phyloP scores from a whole-genome alignment of 148 eudicot species.

The Amaranthus hypochondriacus region DNA sequence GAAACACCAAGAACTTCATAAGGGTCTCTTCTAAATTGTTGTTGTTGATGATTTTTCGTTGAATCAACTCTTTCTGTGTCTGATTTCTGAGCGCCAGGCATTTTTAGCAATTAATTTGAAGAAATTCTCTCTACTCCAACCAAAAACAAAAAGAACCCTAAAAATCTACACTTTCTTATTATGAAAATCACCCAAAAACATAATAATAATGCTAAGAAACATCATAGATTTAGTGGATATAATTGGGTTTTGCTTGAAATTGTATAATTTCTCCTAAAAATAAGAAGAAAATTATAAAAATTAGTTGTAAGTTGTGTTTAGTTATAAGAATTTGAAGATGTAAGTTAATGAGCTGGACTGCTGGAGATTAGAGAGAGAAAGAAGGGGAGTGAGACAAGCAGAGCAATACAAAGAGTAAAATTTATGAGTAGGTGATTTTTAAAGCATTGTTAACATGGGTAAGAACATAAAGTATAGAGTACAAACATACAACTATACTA shows the following conservation, averaged over 20 bases:
- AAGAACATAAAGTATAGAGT: too few species aligned
- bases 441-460: too few species aligned
- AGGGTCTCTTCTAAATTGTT: slow-evolving; percentile 68
- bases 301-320: slow-evolving; percentile 4
- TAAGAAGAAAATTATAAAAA: neutral
- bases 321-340: slow-evolving; percentile 10
- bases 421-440: slow-evolving; percentile 14
- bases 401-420: neutral
- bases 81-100: slow-evolving; percentile 59
- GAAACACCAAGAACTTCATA: slow-evolving; percentile 84
- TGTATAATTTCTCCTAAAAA: neutral
- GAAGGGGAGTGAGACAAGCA: slow-evolving; percentile 3
- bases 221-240: neutral
- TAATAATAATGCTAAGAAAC: neutral
- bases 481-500: too few species aligned
- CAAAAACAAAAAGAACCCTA: slow-evolving; percentile 21
- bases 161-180: slow-evolving; percentile 8
- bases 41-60: slow-evolving; percentile 17
- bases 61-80: slow-evolving; percentile 46
- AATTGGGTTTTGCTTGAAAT: neutral
- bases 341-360: slow-evolving; percentile 39
- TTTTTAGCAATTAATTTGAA: slow-evolving; percentile 10
- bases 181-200: neutral
- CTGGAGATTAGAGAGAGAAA: slow-evolving; percentile 28
- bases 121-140: neutral